Conservation (phyloP, 768 basidiomycete genomes). For the Cystofilobasidium ferigula region DNA sequence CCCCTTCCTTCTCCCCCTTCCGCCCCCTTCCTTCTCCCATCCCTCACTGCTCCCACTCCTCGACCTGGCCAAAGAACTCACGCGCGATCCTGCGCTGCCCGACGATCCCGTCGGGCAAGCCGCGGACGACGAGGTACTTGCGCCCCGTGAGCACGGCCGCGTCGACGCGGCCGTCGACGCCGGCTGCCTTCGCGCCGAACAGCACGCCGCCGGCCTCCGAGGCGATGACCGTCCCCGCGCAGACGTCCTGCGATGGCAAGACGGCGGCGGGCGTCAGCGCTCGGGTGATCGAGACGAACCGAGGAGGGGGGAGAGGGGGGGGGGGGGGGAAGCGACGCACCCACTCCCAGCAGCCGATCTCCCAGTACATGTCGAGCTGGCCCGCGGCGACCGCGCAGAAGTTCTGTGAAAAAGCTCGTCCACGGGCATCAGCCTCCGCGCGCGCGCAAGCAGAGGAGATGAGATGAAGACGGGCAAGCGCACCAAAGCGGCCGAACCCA, state of each 20-base stretch:
- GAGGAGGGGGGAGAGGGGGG: slow-evolving; percentile 28
- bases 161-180: slow-evolving; percentile 41
- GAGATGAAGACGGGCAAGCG: no score
- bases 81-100: slow-evolving; percentile 68
- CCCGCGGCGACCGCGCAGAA: slow-evolving; percentile 79
- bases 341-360: slow-evolving; percentile 32
- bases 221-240: slow-evolving; percentile 81
- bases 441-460: no score
- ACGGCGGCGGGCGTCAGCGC: background rate
- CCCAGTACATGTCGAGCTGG: slow-evolving; percentile 76
- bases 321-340: background rate
- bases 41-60: slow-evolving; percentile 26
- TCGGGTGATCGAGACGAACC: slow-evolving; percentile 34
- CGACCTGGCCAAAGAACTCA: slow-evolving; percentile 60
- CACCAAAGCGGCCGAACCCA: slow-evolving; percentile 69
- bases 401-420: slow-evolving; percentile 52
- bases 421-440: no score
- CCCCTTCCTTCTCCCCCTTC: no score
- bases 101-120: slow-evolving; percentile 45
- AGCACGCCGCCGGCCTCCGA: slow-evolving; percentile 76
- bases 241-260: slow-evolving; percentile 67
- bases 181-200: slow-evolving; percentile 49
- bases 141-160: slow-evolving; percentile 63
- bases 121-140: slow-evolving; percentile 60
- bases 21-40: no score